Evolutionary conservation across 768 basidiomycete species (phyloP).

Genomic region (Rhizopogon vulgaris): DNA sequence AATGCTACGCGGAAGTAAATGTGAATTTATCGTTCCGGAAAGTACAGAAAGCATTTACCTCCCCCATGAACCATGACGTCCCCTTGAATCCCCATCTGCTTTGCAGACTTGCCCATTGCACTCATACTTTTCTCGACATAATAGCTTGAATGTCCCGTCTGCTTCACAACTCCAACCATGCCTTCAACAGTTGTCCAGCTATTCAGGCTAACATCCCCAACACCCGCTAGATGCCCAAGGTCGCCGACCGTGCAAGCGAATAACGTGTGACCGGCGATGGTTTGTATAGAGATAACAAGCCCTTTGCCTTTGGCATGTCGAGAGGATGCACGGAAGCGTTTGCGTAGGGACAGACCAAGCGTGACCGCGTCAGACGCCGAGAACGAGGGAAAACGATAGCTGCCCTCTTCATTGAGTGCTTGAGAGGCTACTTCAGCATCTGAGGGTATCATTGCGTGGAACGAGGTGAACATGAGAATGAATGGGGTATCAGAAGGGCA

Average conservation of each 20-base stretch:
- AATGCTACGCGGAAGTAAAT: slow-evolving; percentile 46
- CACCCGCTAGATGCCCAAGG: slow-evolving; percentile 56
- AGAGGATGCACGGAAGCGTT: slow-evolving; percentile 71
- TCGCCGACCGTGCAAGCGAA: slow-evolving; percentile 85
- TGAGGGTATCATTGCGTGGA: slow-evolving; percentile 55
- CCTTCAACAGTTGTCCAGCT: slow-evolving; percentile 75
- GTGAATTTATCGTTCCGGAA: slow-evolving; percentile 1
- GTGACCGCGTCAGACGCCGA: slow-evolving; percentile 76
- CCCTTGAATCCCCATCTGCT: slow-evolving; percentile 62
- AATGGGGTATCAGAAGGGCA: not conserved
- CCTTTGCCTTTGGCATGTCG: slow-evolving; percentile 76
- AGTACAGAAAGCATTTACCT: slow-evolving; percentile 43
- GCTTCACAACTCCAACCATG: slow-evolving; percentile 71
- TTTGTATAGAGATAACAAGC: slow-evolving; percentile 74
- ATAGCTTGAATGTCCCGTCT: slow-evolving; percentile 79
- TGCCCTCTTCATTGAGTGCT: slow-evolving; percentile 62
- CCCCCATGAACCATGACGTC: slow-evolving; percentile 68
- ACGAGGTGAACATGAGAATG: slow-evolving; percentile 53
- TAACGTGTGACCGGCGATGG: slow-evolving; percentile 70
- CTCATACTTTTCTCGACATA: slow-evolving; percentile 86
- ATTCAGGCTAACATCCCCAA: slow-evolving; percentile 74
- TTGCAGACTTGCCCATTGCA: slow-evolving; percentile 73
- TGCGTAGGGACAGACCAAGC: slow-evolving; percentile 71
- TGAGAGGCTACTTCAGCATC: slow-evolving; percentile 72
- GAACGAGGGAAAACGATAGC: slow-evolving; percentile 68